Base-by-base conservation (phyloP, 345 rosid genomes). In the Eucalyptus guilfoylei region DNA sequence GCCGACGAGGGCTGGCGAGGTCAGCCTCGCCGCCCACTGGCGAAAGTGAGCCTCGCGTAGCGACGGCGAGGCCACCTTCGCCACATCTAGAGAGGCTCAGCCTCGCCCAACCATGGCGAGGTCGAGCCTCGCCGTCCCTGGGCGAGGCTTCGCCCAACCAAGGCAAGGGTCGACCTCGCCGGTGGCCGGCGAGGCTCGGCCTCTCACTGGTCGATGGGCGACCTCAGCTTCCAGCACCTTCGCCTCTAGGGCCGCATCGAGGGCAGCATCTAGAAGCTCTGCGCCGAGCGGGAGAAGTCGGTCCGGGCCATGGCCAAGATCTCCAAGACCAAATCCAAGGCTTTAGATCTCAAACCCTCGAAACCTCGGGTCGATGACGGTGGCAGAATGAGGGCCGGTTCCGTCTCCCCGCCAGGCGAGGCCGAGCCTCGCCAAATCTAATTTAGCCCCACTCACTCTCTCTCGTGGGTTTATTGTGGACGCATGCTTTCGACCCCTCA, bases 151-250 rank as follows among this genome's bases (percentile, higher is more conserved):
- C 50, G 1, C 50, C 16, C 50, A 49, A 49, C 50, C 50, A 49
- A 14, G 50, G 15, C 15, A 49, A 49, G 50, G 16, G 50, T 49
- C 0, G 50, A 49, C 50, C 50, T 49, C 6, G 2, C 16, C 2
- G 50, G 6, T 49, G 99, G 99, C 99, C 4, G 54, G 86, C 45
- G 98, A 96, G 76, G 99, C 99, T 16, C 99, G 0, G 6, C 16
- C 6, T 49, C 50, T 49, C 50, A 97, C 93, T 95, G 99, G 99
- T 95, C 96, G 83, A 97, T 97, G 99, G 99, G 99, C 16, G 98
- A 99, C 49, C 96, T 94, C 67, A 95, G 89, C 90, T 94, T 95
- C 94, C 88, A 91, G 80, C 98, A 98, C 60, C 95, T 97, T 87
- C 97, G 97, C 87, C 95, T 94, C 88, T 97, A 96, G 26, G 99